These are phyloP conservation scores for Plasmopara viticola DNA, from an alignment of 352 stramenopile genomes.

Conservation along the genomic window DNA sequence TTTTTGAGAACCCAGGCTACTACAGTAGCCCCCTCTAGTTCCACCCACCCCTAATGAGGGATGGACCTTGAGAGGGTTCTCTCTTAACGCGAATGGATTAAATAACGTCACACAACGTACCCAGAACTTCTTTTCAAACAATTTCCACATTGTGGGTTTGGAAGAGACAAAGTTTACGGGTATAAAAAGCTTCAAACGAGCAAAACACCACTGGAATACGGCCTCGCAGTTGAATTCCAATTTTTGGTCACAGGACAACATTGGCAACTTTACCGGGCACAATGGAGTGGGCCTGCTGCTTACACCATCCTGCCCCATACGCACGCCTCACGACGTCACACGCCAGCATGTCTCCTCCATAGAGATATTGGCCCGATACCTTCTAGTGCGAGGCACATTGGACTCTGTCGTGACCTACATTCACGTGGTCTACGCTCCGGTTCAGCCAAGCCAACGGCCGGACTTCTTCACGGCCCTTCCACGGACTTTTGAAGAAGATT, in stretches of 20 bases:
- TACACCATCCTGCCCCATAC: background rate
- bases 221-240: background rate
- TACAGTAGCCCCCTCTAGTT: background rate
- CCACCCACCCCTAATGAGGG: background rate
- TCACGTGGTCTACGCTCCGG: too few species aligned
- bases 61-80: background rate
- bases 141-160: too few species aligned
- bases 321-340: background rate
- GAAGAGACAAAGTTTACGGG: background rate
- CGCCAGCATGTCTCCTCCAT: background rate
- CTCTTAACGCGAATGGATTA: background rate
- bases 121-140: background rate
- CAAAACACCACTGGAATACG: conserved; percentile 1
- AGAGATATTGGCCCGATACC: too few species aligned
- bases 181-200: conserved; percentile 2
- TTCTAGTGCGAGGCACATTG: too few species aligned
- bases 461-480: too few species aligned
- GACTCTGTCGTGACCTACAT: too few species aligned
- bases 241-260: conserved; percentile 1
- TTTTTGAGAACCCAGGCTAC: background rate
- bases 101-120: background rate
- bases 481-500: too few species aligned
- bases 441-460: too few species aligned
- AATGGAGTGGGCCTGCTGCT: background rate
- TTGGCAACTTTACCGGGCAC: background rate